These are phyloP conservation scores for Wickerhamiella infanticola DNA, from an alignment of 1,139 yeast genomes.

Conservation along the genomic window DNA sequence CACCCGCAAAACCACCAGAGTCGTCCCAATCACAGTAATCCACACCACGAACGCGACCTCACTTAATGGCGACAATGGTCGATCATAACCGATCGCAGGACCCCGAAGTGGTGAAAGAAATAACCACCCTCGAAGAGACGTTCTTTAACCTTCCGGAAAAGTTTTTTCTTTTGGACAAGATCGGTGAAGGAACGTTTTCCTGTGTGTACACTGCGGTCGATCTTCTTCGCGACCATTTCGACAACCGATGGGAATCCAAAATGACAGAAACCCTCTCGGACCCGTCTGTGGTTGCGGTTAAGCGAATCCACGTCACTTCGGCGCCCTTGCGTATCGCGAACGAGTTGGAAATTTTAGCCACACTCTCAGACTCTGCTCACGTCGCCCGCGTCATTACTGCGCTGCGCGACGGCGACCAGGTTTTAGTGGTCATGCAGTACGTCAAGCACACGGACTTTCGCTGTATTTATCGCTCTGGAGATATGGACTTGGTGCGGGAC, in stretches of 20 bases:
- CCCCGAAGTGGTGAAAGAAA: constrained; percentile 29
- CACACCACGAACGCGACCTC: not conserved
- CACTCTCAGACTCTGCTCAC: constrained; percentile 40
- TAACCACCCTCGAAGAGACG: constrained; percentile 48
- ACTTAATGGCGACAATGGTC: not conserved
- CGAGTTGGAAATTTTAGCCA: constrained; percentile 55
- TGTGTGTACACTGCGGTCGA: constrained; percentile 84
- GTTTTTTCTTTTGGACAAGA: constrained; percentile 61
- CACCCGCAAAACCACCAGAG: not conserved
- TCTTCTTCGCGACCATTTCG: constrained; percentile 22
- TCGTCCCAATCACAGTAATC: not conserved
- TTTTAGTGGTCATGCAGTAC: constrained; percentile 81
- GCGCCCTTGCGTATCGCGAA: constrained; percentile 82
- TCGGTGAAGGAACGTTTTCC: constrained; percentile 92
- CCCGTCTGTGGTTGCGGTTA: constrained; percentile 50
- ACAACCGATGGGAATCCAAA: constrained; percentile 17
- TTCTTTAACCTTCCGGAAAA: constrained; percentile 47
- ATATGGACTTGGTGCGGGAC: constrained; percentile 60
- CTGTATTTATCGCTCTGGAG: constrained; percentile 60
- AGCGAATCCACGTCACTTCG: constrained; percentile 87
- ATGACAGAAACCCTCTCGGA: not conserved
- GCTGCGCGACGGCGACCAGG: constrained; percentile 75
- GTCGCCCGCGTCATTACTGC: constrained; percentile 89
- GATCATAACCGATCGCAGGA: constrained; percentile 1
- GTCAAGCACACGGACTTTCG: constrained; percentile 86